Conservation (phyloP, 2,329 filamentous ascomycete genomes). For the Didymella glomerata region DNA sequence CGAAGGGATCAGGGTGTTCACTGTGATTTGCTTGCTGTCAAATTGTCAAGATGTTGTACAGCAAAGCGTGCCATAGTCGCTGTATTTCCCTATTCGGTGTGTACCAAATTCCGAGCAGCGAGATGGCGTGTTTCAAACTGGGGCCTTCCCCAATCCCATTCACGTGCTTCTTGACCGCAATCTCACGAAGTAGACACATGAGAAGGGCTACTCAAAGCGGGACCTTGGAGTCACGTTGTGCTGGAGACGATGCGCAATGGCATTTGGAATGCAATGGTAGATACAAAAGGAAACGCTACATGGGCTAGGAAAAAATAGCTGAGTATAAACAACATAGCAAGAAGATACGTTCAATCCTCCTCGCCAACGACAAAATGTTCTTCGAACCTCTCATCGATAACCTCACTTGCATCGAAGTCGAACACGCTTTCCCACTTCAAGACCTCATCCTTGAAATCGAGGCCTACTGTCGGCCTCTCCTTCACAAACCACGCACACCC, state of each 20-base stretch:
- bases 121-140: slow-evolving; percentile 27
- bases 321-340: slow-evolving; percentile 5
- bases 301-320: slow-evolving; percentile 6
- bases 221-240: neutral
- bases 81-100: slow-evolving; percentile 5
- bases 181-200: slow-evolving; percentile 5
- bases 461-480: slow-evolving; percentile 55
- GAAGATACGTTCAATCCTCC: slow-evolving; percentile 9
- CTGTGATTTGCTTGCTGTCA: neutral
- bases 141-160: slow-evolving; percentile 14
- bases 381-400: slow-evolving; percentile 21
- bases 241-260: neutral
- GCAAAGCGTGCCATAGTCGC: slow-evolving; percentile 1
- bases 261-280: slow-evolving; percentile 14
- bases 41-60: neutral
- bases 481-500: slow-evolving; percentile 56
- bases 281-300: slow-evolving; percentile 13
- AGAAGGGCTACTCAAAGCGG: neutral
- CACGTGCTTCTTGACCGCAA: slow-evolving; percentile 18
- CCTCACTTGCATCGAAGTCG: slow-evolving; percentile 51
- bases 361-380: slow-evolving; percentile 14
- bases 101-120: slow-evolving; percentile 10
- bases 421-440: slow-evolving; percentile 59
- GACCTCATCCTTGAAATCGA: slow-evolving; percentile 55
- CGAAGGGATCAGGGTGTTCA: neutral